Evolutionary conservation across 495 filamentous ascomycete species (phyloP).

Genomic region (Penicillium salamii): DNA sequence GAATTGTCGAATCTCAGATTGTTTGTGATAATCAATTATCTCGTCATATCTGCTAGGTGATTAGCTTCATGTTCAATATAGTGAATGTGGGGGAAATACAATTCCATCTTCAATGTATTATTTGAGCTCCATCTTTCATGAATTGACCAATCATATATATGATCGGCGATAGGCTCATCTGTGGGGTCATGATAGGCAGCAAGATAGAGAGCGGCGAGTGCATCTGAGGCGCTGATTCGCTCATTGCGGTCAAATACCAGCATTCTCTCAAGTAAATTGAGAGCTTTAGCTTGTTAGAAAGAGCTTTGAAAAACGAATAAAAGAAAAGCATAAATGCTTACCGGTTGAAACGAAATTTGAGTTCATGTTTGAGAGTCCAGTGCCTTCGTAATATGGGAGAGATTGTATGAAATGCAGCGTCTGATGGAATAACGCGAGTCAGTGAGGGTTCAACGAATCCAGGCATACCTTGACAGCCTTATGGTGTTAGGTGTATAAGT

Average conservation of each 20-base stretch:
- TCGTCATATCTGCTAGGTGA: background rate
- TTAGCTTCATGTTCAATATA: background rate
- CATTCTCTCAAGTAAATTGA: constrained; percentile 87
- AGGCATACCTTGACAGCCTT: background rate
- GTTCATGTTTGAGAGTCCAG: constrained; percentile 2
- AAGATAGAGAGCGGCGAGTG: constrained; percentile 79
- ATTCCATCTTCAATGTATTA: constrained; percentile 5
- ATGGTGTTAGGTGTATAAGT: too few relatives aligned
- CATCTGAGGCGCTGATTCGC: constrained; percentile 72
- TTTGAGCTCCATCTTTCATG: background rate
- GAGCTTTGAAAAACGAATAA: background rate
- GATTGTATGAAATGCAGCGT: constrained; percentile 1
- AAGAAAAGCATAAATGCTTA: too few relatives aligned
- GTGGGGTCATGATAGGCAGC: constrained; percentile 90
- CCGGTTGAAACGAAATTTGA: background rate
- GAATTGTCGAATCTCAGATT: background rate
- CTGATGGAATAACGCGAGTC: background rate
- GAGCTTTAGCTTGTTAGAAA: constrained; percentile 48
- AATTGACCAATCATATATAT: constrained; percentile 1
- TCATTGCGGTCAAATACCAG: constrained; percentile 86
- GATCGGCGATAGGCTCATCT: constrained; percentile 73
- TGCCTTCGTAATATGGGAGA: background rate
- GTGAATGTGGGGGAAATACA: constrained; percentile 1
- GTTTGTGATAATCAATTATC: background rate
- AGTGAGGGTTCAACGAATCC: background rate